A percentile compares a stretch with the other conserved stretches of the same genome.
phyloP scores from a whole-genome alignment of 2,329 filamentous ascomycete species.

The Fusarium nurragi region DNA sequence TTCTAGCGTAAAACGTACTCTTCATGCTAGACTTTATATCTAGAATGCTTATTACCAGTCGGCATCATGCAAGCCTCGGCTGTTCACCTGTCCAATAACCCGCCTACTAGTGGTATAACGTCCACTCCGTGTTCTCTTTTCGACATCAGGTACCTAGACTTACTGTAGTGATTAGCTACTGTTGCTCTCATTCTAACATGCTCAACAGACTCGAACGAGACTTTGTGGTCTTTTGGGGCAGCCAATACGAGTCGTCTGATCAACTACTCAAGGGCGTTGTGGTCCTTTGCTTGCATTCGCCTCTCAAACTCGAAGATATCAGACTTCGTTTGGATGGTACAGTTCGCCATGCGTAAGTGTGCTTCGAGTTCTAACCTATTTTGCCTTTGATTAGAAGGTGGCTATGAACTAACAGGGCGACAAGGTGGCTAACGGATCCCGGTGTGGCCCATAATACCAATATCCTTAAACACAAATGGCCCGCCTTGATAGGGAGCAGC shows the following conservation, averaged over 20 bases:
- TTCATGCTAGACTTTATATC: background rate
- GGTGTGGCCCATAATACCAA: slow-evolving; percentile 64
- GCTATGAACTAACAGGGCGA: background rate
- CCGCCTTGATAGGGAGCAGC: slow-evolving; percentile 65
- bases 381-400: fast-evolving
- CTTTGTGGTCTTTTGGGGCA: slow-evolving; percentile 79
- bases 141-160: slow-evolving; percentile 60
- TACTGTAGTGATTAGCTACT: background rate
- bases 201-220: slow-evolving; percentile 74
- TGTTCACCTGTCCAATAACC: background rate
- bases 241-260: slow-evolving; percentile 76
- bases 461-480: slow-evolving; percentile 75
- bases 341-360: slow-evolving; percentile 69
- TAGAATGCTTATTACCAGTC: background rate
- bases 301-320: slow-evolving; percentile 76
- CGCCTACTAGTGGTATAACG: background rate
- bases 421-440: slow-evolving; percentile 60
- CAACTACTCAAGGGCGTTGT: slow-evolving; percentile 77
- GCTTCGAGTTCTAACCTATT: too few relatives aligned
- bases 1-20: background rate
- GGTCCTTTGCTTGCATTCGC: slow-evolving; percentile 74
- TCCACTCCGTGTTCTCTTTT: slow-evolving; percentile 47
- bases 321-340: slow-evolving; percentile 75
- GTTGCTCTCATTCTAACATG: background rate
- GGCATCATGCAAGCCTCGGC: slow-evolving; percentile 13